A percentile compares a stretch with the other conserved stretches of the same genome.
Evolutionary conservation across 2,329 filamentous ascomycete species (phyloP).

Genomic region (Didymella lethalis): DNA sequence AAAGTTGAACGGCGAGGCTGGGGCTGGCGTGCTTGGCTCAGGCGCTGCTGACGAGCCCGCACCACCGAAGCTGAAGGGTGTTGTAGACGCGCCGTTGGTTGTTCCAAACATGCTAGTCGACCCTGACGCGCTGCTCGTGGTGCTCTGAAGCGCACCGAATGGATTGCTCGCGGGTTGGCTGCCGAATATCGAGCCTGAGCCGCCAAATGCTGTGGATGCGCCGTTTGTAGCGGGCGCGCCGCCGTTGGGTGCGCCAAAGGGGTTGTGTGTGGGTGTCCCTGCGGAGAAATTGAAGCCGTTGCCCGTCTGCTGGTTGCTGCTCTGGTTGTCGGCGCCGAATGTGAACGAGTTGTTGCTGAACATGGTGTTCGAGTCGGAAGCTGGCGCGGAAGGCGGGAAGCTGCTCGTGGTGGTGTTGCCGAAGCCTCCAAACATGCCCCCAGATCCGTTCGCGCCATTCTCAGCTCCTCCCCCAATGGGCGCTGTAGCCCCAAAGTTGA

Average conservation of each 20-base stretch:
- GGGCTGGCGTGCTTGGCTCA: slow-evolving; percentile 23
- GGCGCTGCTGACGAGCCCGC: slow-evolving; percentile 25
- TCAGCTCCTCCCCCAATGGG: slow-evolving; percentile 27
- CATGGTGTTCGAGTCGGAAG: slow-evolving; percentile 33
- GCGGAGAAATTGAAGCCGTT: slow-evolving; percentile 41
- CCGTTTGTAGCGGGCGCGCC: slow-evolving; percentile 35
- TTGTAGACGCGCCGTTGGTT: slow-evolving; percentile 23
- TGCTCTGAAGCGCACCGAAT: slow-evolving; percentile 34
- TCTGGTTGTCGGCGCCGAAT: slow-evolving; percentile 36
- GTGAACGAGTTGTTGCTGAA: slow-evolving; percentile 44
- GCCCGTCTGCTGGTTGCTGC: slow-evolving; percentile 35
- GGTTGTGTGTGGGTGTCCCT: slow-evolving; percentile 27
- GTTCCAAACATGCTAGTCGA: slow-evolving; percentile 29
- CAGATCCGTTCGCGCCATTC: slow-evolving; percentile 10
- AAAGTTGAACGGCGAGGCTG: slow-evolving; percentile 25
- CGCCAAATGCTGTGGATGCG: slow-evolving; percentile 28
- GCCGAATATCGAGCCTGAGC: slow-evolving; percentile 32
- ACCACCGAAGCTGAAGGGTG: slow-evolving; percentile 20
- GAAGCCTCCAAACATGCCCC: slow-evolving; percentile 25
- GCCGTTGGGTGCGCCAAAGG: slow-evolving; percentile 30
- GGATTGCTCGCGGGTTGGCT: slow-evolving; percentile 30
- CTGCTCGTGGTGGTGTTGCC: slow-evolving; percentile 38
- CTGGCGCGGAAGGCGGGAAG: slow-evolving; percentile 44
- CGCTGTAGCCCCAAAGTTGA: slow-evolving; percentile 38
- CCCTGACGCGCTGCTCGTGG: slow-evolving; percentile 22